Conservation (phyloP, 208 protist genomes). For the Porcisia hertigi region DNA sequence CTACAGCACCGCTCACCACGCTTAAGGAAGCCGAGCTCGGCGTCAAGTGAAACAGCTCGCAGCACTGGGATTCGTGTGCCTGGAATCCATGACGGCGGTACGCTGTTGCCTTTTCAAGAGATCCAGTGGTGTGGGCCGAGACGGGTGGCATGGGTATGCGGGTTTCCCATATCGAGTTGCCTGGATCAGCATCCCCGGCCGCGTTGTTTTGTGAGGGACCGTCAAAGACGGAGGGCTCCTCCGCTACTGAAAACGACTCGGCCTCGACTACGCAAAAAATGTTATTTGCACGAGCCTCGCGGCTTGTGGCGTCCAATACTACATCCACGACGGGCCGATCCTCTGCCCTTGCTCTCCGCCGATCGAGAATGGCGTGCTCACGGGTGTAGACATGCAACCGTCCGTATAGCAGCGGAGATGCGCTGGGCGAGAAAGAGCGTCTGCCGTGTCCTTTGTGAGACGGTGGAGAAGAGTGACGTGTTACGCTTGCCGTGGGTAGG, state of each 20-base stretch:
- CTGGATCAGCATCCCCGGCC: too few relatives aligned
- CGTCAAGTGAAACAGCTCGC: neutral
- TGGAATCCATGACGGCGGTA: neutral
- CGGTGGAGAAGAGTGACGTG: neutral
- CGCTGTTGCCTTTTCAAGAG: neutral
- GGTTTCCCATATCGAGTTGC: neutral
- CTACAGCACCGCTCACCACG: neutral
- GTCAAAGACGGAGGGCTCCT: constrained; percentile 25
- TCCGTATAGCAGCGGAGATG: constrained; percentile 13
- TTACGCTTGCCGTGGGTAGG: constrained; percentile 7
- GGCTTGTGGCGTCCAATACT: constrained; percentile 12
- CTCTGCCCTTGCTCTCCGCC: constrained; percentile 9
- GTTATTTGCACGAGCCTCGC: constrained; percentile 19
- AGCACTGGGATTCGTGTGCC: neutral
- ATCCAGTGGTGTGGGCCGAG: neutral
- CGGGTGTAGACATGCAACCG: constrained; percentile 27
- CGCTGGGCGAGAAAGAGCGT: neutral
- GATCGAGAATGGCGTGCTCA: constrained; percentile 13
- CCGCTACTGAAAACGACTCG: neutral
- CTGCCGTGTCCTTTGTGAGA: neutral
- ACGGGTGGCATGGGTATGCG: neutral
- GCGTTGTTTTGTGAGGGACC: neutral
- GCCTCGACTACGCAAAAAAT: constrained; percentile 29
- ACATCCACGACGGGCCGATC: constrained; percentile 38
- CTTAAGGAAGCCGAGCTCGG: constrained; percentile 12